Evolutionary conservation across 83 land plant genomes (phyloP).

Genomic region (Picea mariana): DNA sequence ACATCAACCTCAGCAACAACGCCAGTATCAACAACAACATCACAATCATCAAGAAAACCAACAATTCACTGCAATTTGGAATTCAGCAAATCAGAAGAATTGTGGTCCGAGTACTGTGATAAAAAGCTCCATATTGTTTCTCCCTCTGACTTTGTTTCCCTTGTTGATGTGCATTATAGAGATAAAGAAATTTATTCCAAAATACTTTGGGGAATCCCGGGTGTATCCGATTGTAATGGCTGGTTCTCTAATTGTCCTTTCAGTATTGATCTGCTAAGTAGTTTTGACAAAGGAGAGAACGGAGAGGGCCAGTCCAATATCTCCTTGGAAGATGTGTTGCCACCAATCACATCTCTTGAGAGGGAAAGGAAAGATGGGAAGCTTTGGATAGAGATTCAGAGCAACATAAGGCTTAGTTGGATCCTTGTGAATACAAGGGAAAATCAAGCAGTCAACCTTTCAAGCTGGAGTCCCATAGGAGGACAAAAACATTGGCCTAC

Average conservation of each 20-base stretch:
- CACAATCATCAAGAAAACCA: too few relatives aligned
- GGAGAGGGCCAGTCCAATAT: background rate
- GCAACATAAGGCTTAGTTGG: slow-evolving; percentile 43
- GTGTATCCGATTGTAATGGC: slow-evolving; percentile 22
- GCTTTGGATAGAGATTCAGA: too few relatives aligned
- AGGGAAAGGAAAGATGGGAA: slow-evolving; percentile 37
- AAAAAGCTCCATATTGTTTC: slow-evolving; percentile 13
- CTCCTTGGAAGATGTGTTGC: slow-evolving; percentile 16
- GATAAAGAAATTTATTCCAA: slow-evolving; percentile 32
- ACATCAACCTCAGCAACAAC: too few relatives aligned
- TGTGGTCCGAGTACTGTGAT: background rate
- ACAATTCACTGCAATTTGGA: background rate
- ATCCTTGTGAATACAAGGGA: slow-evolving; percentile 34
- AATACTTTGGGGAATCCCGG: slow-evolving; percentile 37
- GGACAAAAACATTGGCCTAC: slow-evolving; percentile 51
- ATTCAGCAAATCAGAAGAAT: slow-evolving; percentile 5
- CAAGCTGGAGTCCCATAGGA: slow-evolving; percentile 45
- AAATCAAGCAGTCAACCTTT: slow-evolving; percentile 31
- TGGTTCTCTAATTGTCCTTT: slow-evolving; percentile 56
- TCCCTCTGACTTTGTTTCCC: slow-evolving; percentile 32
- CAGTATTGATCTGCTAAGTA: slow-evolving; percentile 27
- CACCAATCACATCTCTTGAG: slow-evolving; percentile 20
- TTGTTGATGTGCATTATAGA: slow-evolving; percentile 41
- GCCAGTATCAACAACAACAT: too few relatives aligned
- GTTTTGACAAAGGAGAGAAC: slow-evolving; percentile 3